Conservation (phyloP, 202 grass and related monocot species). For the Miscanthus sacchariflorus region DNA sequence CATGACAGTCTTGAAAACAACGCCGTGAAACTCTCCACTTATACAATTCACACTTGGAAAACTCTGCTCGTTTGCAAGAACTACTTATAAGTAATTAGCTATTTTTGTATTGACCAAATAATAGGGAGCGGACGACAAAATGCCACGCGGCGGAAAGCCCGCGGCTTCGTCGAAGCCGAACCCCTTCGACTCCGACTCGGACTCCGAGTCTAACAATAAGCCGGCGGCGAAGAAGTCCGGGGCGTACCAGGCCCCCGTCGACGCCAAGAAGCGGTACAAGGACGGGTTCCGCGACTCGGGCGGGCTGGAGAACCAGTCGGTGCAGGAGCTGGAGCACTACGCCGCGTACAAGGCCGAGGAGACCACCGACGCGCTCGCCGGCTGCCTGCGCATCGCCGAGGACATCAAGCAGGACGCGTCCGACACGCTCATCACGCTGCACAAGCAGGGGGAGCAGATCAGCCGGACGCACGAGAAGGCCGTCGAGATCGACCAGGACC, state of each 20-base stretch:
- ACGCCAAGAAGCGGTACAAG: conserved; percentile 65
- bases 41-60: no score
- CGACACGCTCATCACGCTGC: conserved; percentile 70
- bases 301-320: conserved; percentile 72
- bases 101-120: no score
- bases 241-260: conserved; percentile 26
- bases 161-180: conserved; percentile 57
- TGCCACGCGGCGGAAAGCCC: conserved; percentile 60
- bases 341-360: conserved; percentile 84
- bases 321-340: conserved; percentile 85
- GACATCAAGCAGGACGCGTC: conserved; percentile 78
- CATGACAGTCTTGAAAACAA: no score
- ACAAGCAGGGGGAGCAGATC: conserved; percentile 88
- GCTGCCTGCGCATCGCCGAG: conserved; percentile 84
- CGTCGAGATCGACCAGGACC: conserved; percentile 80
- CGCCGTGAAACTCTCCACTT: no score
- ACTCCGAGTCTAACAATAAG: conserved; percentile 48
- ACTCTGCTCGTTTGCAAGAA: no score
- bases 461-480: conserved; percentile 65
- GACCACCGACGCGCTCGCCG: conserved; percentile 73
- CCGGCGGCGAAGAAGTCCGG: conserved; percentile 34
- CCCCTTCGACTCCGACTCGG: conserved; percentile 70
- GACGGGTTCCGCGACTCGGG: conserved; percentile 61
- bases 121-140: conserved; percentile 11
- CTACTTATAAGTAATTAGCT: no score